These are phyloP conservation scores for Delphinella strobiligena DNA, from an alignment of 2,329 filamentous ascomycete genomes.

Conservation along the genomic window DNA sequence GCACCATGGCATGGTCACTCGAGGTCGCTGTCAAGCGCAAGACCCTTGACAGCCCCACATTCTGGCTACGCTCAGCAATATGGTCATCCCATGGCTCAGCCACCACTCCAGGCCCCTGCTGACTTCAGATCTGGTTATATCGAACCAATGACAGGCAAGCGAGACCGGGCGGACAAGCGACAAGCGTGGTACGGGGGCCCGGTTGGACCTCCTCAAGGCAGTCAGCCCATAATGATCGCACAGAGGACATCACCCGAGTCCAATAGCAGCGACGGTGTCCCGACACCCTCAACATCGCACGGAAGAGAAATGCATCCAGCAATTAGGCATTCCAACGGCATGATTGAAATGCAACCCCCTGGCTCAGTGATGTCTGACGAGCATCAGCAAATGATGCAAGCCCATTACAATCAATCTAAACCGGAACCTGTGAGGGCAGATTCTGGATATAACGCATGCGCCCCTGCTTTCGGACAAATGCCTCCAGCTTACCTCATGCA, in stretches of 20 bases:
- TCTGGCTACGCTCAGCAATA: slow-evolving; percentile 23
- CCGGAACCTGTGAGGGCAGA: slow-evolving; percentile 19
- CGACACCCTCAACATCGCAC: slow-evolving; percentile 38
- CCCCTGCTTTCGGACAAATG: slow-evolving; percentile 4
- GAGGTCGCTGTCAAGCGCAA: background rate
- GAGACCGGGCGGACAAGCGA: slow-evolving; percentile 48
- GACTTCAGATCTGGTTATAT: background rate
- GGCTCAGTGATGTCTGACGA: slow-evolving; percentile 26
- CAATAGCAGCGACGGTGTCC: slow-evolving; percentile 42
- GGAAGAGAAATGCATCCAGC: slow-evolving; percentile 39
- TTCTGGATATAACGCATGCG: slow-evolving; percentile 21
- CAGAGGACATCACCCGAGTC: slow-evolving; percentile 44
- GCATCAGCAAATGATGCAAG: slow-evolving; percentile 22
- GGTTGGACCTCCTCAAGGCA: slow-evolving; percentile 16
- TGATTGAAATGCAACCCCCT: slow-evolving; percentile 29
- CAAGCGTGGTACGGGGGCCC: slow-evolving; percentile 62
- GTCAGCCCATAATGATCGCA: slow-evolving; percentile 13
- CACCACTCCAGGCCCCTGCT: slow-evolving; percentile 13
- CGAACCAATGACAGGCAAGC: slow-evolving; percentile 10
- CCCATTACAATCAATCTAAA: slow-evolving; percentile 18
- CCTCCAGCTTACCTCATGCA: slow-evolving; percentile 19
- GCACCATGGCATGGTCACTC: slow-evolving; percentile 1
- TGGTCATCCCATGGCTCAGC: slow-evolving; percentile 25
- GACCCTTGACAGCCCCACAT: slow-evolving; percentile 14
- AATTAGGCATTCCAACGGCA: slow-evolving; percentile 39